Conservation (phyloP, 768 basidiomycete genomes). For the Lactarius vividus region DNA sequence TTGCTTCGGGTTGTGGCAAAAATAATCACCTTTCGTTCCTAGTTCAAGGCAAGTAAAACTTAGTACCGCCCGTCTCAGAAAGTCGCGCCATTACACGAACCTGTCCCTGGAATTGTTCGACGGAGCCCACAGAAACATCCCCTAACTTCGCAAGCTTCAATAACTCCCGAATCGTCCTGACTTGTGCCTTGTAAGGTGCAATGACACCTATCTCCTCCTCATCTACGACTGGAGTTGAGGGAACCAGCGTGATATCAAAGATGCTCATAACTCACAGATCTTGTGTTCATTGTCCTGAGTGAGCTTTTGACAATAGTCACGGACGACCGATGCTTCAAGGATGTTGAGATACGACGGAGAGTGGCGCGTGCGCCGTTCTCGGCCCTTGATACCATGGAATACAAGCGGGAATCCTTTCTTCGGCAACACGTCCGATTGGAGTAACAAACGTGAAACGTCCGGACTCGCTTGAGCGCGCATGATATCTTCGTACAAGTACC, state of each 20-base stretch:
- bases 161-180: constrained; percentile 34
- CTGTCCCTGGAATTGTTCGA: constrained; percentile 45
- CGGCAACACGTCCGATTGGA: constrained; percentile 33
- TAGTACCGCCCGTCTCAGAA: neutral
- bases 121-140: constrained; percentile 38
- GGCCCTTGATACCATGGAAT: constrained; percentile 39
- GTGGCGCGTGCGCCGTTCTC: constrained; percentile 35
- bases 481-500: constrained; percentile 51
- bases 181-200: constrained; percentile 61
- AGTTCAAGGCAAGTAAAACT: neutral
- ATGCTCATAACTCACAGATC: constrained; percentile 32
- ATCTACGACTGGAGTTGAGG: constrained; percentile 33
- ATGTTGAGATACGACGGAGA: constrained; percentile 44
- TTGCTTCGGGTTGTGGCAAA: constrained; percentile 42
- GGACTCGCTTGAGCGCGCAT: constrained; percentile 34
- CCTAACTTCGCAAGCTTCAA: constrained; percentile 24
- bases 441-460: constrained; percentile 31
- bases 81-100: constrained; percentile 35
- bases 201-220: constrained; percentile 59
- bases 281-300: constrained; percentile 31
- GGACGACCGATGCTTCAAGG: constrained; percentile 38
- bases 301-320: constrained; percentile 35
- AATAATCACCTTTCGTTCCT: constrained; percentile 43
- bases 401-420: constrained; percentile 34
- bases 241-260: neutral